phyloP scores from a whole-genome alignment of 805 yeast species.

The Komagataella populi region DNA sequence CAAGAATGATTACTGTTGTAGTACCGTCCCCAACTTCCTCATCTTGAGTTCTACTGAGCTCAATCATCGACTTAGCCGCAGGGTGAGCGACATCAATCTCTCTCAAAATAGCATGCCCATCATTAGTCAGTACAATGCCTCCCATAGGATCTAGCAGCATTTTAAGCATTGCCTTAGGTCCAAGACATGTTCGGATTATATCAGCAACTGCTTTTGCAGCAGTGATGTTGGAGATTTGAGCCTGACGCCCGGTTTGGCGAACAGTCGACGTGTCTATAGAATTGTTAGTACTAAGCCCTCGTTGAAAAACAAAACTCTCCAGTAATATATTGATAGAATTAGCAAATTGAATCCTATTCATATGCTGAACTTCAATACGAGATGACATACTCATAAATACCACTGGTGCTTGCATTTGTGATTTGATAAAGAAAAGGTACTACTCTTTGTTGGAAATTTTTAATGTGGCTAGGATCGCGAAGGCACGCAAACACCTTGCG shows the following conservation, averaged over 20 bases:
- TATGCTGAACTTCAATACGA: background rate
- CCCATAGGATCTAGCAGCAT: slow-evolving; percentile 96
- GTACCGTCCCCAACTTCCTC: slow-evolving; percentile 99
- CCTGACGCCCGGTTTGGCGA: slow-evolving; percentile 93
- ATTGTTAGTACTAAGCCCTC: slow-evolving; percentile 5
- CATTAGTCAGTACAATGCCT: slow-evolving; percentile 93
- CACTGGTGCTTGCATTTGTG: slow-evolving; percentile 68
- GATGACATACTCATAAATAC: slow-evolving; percentile 46
- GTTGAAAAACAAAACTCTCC: background rate
- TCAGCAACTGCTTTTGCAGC: slow-evolving; percentile 99
- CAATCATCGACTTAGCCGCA: slow-evolving; percentile 98
- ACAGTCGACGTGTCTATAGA: slow-evolving; percentile 61
- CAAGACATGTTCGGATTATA: slow-evolving; percentile 93
- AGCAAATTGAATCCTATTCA: background rate
- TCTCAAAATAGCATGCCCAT: slow-evolving; percentile 95
- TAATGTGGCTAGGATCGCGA: background rate
- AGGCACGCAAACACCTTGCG: too few species aligned
- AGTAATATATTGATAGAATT: background rate
- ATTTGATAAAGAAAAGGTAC: background rate
- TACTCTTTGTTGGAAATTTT: background rate
- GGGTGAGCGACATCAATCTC: slow-evolving; percentile 98
- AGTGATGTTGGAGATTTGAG: slow-evolving; percentile 91
- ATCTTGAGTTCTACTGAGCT: slow-evolving; percentile 91
- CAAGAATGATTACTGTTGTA: slow-evolving; percentile 90
- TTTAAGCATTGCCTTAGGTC: slow-evolving; percentile 98